Base-by-base conservation (phyloP, 768 basidiomycete genomes). In the Lactifluus volemus region DNA sequence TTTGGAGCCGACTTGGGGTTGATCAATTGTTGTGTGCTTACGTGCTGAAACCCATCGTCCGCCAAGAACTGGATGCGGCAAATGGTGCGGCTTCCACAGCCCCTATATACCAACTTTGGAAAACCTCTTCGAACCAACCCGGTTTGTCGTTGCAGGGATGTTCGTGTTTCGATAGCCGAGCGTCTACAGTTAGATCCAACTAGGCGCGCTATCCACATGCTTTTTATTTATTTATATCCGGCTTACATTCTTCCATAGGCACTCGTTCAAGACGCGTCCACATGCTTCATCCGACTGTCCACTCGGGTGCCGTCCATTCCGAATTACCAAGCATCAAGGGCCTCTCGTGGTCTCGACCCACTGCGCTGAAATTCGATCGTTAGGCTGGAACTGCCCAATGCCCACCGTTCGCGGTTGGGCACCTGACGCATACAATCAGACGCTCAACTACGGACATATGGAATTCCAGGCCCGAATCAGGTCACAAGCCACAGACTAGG, bases 381-480 rank as follows among this genome's bases (percentile, higher is more conserved):
- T 38, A 34, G n/a, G n/a, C n/a, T n/a, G n/a, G n/a, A n/a, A n/a
- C n/a, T n/a, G 29, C 59, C 45, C 49, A 51, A 34, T 58, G 42
- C 57, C 57, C 19, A 58, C 41, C 12, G 17, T 36, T 36, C 34
- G 30, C 38, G 30, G 12, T 38, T 34, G 32, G 51, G 15, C 58
- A 57, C 41, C 55, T 57, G 55, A 51, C 41, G 34, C 32, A 9
- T 34, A 0, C 25, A 25, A 25, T 17, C 52, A 51, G 55, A 29
- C 56, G 61, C 56, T 19, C 15, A 38, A n/a, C 25, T 30, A 56
- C 55, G 55, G 61, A 62, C 61, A 62, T 62, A 62, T 62, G 55
- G 61, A 62, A 58, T 62, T 62, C 61, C 56, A 53, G 42, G 55
- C 55, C 32, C 56, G 61, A 58, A 62, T 12, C 36, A 45, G 44